Conservation (phyloP, 2,329 filamentous ascomycete genomes). For the Metarhizium album region DNA sequence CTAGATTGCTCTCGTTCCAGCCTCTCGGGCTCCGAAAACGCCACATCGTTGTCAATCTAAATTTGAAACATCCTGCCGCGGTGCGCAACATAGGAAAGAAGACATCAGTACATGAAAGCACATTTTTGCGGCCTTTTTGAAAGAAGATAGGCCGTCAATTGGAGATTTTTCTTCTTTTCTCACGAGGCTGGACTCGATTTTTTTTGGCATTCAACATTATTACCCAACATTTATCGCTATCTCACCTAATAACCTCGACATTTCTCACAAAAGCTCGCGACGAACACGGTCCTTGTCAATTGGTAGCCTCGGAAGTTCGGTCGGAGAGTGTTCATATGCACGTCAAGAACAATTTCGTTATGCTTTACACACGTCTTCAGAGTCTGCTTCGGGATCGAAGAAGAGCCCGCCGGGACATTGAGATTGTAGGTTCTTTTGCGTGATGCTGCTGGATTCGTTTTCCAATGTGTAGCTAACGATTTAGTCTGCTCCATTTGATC, state of each 20-base stretch:
- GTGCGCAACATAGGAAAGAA: neutral
- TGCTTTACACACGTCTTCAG: slow-evolving; percentile 33
- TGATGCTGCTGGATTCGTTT: neutral
- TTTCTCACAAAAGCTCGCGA: neutral
- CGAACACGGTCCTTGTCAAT: too few relatives aligned
- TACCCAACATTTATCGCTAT: neutral
- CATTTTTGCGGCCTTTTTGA: neutral
- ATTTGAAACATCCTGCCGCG: neutral
- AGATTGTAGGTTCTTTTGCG: slow-evolving; percentile 33
- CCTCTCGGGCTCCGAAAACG: neutral
- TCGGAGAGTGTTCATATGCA: slow-evolving; percentile 16
- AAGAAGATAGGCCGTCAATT: neutral
- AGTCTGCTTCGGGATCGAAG: slow-evolving; percentile 27
- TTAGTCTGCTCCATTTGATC: slow-evolving; percentile 49
- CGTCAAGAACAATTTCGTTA: slow-evolving; percentile 31
- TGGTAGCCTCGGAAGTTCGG: neutral
- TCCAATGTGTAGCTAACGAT: neutral
- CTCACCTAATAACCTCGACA: neutral
- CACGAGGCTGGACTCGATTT: neutral
- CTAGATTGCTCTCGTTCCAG: slow-evolving; percentile 1
- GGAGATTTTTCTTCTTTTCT: neutral
- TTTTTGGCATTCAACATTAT: neutral
- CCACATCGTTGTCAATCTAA: neutral
- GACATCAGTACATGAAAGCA: neutral
- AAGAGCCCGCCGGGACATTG: slow-evolving; percentile 30